phyloP scores from a whole-genome alignment of 345 rosid species.

The Dipteronia dyeriana region DNA sequence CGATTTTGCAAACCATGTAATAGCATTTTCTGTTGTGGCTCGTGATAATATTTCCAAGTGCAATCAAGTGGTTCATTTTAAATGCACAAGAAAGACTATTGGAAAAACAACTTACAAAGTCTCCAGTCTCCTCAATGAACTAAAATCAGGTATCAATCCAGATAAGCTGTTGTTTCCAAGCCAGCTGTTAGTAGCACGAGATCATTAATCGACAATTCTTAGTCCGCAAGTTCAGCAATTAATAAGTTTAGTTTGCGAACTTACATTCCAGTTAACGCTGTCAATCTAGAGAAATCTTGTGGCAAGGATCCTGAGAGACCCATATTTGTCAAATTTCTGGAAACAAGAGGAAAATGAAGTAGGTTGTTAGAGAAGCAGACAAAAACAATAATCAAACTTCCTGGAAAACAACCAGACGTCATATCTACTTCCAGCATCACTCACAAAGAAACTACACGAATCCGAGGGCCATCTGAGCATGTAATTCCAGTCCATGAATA shows the following conservation, averaged over 20 bases:
- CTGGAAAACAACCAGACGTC: conserved; percentile 2
- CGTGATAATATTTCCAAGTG: not conserved
- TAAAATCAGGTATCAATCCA: conserved; percentile 73
- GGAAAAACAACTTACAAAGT: conserved; percentile 55
- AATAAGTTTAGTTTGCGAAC: conserved; percentile 25
- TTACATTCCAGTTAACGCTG: conserved; percentile 79
- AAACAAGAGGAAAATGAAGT: conserved; percentile 22
- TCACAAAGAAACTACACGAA: conserved; percentile 73
- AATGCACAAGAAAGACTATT: not conserved
- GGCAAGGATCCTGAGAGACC: conserved; percentile 70
- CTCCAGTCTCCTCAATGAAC: conserved; percentile 54
- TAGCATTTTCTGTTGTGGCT: not conserved
- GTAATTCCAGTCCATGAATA: conserved; percentile 83
- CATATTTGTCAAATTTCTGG: conserved; percentile 78
- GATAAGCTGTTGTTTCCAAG: conserved; percentile 73
- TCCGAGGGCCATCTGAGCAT: conserved; percentile 63
- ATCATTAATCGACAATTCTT: conserved; percentile 19
- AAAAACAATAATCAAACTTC: not conserved
- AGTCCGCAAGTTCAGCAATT: not conserved
- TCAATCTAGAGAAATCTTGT: conserved; percentile 54
- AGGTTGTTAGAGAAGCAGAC: conserved; percentile 5
- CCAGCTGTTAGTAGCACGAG: conserved; percentile 47
- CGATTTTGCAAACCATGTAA: not conserved
- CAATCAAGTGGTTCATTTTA: conserved; percentile 10
- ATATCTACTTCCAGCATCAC: conserved; percentile 37